Base-by-base conservation (phyloP, 2,329 filamentous ascomycete genomes). In the Pseudonectria foliicola region DNA sequence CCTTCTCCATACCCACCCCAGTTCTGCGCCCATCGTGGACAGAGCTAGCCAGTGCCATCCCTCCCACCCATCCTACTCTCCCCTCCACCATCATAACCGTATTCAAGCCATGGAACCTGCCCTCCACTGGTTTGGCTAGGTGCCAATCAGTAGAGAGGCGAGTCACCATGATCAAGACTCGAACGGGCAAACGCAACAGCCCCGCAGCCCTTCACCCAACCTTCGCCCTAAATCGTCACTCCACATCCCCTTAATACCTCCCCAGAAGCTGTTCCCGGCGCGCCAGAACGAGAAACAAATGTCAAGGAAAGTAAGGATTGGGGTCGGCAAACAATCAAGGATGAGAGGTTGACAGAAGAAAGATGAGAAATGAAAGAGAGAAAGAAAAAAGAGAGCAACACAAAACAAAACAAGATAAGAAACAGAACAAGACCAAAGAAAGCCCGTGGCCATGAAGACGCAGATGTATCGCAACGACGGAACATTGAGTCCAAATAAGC, bases 401-500 rank as follows among this genome's bases (percentile, higher is more conserved):
- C 33, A 25, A 49, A 52, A 40, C n/a, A 29, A 57, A 55, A 53
- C 39, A 44, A 53, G 54, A 53, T 44, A 43, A 43, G 42, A 48
- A 36, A 49, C 33, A 43, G 29, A 27, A 43, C 33, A 25, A 49
- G 50, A 40, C 41, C 32, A 27, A 49, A 52, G 39, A 44, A 52
- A 57, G 55, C 48, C 46, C 46, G 47, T 46, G 48, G 35, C 46
- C 32, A 37, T 37, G 37, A 29, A 40, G 46, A 55, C 57, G 57
- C 50, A 60, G 53, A 54, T 57, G 44, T 56, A 61, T 49, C 59
- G 59, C 59, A 62, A 56, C 59, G 55, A 64, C 55, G 49, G 39
- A 47, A 45, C 43, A 28, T 25, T 31, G 36, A 35, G 31, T 26
- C 37, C 29, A 23, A 27, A 40, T 26, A 35, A 5, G 13, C 26